Evolutionary conservation across 2,329 filamentous ascomycete species (phyloP), one percentile per base, ranked within the genome.

Genomic region (Fusarium falciforme): DNA sequence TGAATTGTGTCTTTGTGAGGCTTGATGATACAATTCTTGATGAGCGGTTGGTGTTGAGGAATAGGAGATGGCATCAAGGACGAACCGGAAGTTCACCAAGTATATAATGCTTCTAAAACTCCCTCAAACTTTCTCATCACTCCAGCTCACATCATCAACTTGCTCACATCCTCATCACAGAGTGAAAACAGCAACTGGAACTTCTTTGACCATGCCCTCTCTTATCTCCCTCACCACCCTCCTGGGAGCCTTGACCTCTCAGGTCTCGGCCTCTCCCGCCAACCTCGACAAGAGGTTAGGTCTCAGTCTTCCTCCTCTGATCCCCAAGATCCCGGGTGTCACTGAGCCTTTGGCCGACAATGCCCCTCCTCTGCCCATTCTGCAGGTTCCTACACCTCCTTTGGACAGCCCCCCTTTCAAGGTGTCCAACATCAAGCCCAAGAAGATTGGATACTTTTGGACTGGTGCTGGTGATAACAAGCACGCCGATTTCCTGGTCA

Each of bases 391-490:
- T 2, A 89, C 87, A n/a, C 89, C 89, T 58, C 86, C 89, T 0
- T 79, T 91, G n/a, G 81, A 84, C 3, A 89, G 87, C 73, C 85
- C 85, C 10, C 86, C 86, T 8, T 90, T 90, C 69, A 83, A 82
- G 12, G 82, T 84, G 4, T 88, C 87, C 77, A 82, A 88, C 68
- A 86, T 91, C 77, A 88, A 87, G 82, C 89, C 90, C 31, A 91
- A 91, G 86, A 91, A 91, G 83, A 89, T 91, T 77, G 90, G 89
- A 0, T 91, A 91, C 80, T 91, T 91, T 82, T 91, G 89, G 89
- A 90, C 89, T 61, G 89, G 86, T 20, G 84, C 89, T 36, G 89
- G 88, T 38, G 89, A 91, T 76, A 91, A 91, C 76, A 76, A 85
- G 55, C 89, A 91, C 80, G 87, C 87, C 77, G 86, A 91, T 72